Conservation (phyloP, 2,329 filamentous ascomycete species). For the Epicoccum sorghinum region DNA sequence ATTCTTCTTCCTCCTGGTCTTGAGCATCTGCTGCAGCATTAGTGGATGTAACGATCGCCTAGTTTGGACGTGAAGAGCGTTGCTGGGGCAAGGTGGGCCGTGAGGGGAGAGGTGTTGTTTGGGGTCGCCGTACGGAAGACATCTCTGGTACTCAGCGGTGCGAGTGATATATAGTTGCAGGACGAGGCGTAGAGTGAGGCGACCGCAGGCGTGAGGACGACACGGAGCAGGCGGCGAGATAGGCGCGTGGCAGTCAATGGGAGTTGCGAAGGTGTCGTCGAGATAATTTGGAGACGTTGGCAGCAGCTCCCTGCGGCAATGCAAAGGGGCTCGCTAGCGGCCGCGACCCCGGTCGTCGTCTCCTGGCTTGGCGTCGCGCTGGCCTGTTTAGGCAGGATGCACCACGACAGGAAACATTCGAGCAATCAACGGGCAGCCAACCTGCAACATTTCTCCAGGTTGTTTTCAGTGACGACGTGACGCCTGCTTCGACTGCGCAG, state of each 20-base stretch:
- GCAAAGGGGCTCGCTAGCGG: constrained; percentile 50
- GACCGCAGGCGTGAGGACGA: constrained; percentile 27
- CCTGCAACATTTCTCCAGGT: background rate
- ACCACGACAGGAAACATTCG: constrained; percentile 9
- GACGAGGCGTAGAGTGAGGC: constrained; percentile 27
- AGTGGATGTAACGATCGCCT: constrained; percentile 31
- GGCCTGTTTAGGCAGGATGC: constrained; percentile 22
- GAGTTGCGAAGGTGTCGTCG: constrained; percentile 42
- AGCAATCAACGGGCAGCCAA: background rate
- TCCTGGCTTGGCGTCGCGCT: constrained; percentile 39
- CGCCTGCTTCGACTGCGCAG: background rate
- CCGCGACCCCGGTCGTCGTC: constrained; percentile 38
- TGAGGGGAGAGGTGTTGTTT: constrained; percentile 27
- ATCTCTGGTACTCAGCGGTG: constrained; percentile 36
- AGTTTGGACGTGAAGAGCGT: constrained; percentile 20
- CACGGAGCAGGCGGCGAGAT: constrained; percentile 23
- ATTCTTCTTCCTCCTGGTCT: constrained; percentile 99
- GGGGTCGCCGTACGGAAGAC: constrained; percentile 46
- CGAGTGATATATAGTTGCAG: constrained; percentile 27
- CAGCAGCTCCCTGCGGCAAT: constrained; percentile 43
- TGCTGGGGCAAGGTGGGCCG: constrained; percentile 29
- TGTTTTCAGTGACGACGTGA: background rate
- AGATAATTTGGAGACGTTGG: constrained; percentile 50
- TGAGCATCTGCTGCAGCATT: constrained; percentile 53
- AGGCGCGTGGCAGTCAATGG: constrained; percentile 28